Conservation (phyloP, 768 basidiomycete genomes). For the Tylopilus plumbeoviolaceoides region DNA sequence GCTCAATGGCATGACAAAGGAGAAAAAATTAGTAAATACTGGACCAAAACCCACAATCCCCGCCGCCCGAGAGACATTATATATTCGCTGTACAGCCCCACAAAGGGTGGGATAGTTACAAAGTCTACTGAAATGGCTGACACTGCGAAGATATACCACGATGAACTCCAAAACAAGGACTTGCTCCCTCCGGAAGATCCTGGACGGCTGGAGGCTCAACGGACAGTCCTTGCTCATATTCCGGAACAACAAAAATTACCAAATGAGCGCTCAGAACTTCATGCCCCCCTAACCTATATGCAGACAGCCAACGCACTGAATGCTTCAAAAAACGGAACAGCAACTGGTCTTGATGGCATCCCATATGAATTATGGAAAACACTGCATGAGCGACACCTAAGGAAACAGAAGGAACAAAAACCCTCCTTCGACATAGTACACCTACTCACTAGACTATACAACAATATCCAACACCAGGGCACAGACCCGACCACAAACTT, state of each 20-base stretch:
- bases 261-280: rapidly evolving
- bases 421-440: background rate
- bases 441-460: background rate
- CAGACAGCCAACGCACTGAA: background rate
- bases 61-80: slow-evolving; percentile 17
- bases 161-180: slow-evolving; percentile 18
- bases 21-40: slow-evolving; percentile 15
- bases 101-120: rapidly evolving
- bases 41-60: slow-evolving; percentile 9
- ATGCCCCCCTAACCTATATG: slow-evolving; percentile 6
- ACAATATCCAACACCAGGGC: background rate
- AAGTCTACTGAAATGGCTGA: slow-evolving; percentile 31
- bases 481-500: too few species aligned
- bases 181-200: background rate
- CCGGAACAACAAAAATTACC: background rate
- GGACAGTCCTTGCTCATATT: background rate
- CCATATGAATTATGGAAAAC: background rate
- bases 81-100: slow-evolving; percentile 2
- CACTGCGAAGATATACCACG: slow-evolving; percentile 12
- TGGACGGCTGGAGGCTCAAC: rapidly evolving
- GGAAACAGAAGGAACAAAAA: too few species aligned
- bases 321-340: background rate
- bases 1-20: background rate
- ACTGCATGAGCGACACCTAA: background rate
- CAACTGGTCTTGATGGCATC: background rate